Evolutionary conservation across 2,329 filamentous ascomycete genomes (phyloP).

Genomic region (Aspergillus sclerotialis): DNA sequence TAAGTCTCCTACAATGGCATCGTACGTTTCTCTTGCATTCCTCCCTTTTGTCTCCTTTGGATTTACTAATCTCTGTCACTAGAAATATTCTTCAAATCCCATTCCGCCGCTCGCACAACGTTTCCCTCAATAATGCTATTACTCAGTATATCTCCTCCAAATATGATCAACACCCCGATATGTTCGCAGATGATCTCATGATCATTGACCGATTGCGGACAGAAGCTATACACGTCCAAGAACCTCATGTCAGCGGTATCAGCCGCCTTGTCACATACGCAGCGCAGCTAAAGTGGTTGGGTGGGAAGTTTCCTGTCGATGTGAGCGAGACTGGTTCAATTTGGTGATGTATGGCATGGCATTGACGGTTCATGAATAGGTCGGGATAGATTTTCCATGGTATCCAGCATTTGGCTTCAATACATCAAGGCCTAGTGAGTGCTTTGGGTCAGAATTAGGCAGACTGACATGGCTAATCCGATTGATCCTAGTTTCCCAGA

Average conservation of each 20-base stretch:
- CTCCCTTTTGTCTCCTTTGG: neutral
- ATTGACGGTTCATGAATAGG: constrained; percentile 42
- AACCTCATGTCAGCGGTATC: constrained; percentile 80
- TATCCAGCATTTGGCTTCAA: constrained; percentile 91
- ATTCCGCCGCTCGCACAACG: constrained; percentile 75
- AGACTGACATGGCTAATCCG: neutral
- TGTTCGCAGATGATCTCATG: constrained; percentile 85
- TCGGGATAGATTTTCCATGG: constrained; percentile 94
- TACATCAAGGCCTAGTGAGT: constrained; percentile 57
- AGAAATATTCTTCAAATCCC: constrained; percentile 63
- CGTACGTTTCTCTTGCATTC: constrained; percentile 19
- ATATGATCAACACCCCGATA: constrained; percentile 97
- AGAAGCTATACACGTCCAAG: constrained; percentile 81
- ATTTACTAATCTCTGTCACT: neutral
- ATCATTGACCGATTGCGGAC: constrained; percentile 75
- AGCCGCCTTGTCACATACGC: constrained; percentile 86
- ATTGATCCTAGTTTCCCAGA: constrained; percentile 46
- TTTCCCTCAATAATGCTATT: constrained; percentile 75
- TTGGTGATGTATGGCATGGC: constrained; percentile 2
- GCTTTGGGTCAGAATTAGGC: constrained; percentile 3
- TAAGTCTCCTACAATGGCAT: constrained; percentile 30
- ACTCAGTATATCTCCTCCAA: constrained; percentile 94
- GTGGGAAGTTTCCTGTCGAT: constrained; percentile 93
- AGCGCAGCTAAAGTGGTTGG: constrained; percentile 86
- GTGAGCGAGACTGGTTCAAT: constrained; percentile 40